Conservation (phyloP, 2,329 filamentous ascomycete species). For the Pestalotiopsis sp. region DNA sequence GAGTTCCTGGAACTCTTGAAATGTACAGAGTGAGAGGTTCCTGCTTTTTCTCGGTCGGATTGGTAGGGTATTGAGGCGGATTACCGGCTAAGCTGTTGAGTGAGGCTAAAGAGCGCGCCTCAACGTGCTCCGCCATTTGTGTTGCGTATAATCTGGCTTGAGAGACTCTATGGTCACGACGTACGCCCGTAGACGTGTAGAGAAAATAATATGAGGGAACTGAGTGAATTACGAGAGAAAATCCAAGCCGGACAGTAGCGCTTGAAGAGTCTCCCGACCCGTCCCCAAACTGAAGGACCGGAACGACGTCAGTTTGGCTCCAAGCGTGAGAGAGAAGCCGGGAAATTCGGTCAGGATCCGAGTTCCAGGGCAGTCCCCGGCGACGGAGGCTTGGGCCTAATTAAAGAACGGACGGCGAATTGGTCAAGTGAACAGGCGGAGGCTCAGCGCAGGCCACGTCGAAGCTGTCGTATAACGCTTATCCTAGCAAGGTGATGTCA, state of each 20-base stretch:
- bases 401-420: constrained; percentile 6
- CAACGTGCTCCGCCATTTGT: constrained; percentile 52
- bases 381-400: not conserved
- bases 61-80: constrained; percentile 83
- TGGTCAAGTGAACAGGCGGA: constrained; percentile 4
- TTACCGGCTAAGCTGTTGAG: constrained; percentile 83
- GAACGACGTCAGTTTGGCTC: not conserved
- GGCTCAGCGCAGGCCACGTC: constrained; percentile 13
- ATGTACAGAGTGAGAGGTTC: constrained; percentile 87
- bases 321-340: not conserved
- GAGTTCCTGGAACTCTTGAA: constrained; percentile 86
- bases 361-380: constrained; percentile 8
- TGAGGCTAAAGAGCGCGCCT: constrained; percentile 81
- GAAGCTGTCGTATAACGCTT: not conserved
- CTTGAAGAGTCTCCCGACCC: not conserved
- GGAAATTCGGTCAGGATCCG: constrained; percentile 4
- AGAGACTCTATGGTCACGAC: not conserved
- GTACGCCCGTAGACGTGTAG: not conserved
- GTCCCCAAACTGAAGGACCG: not conserved
- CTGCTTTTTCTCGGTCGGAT: constrained; percentile 69
- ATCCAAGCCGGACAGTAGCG: not conserved
- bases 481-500: constrained; percentile 8
- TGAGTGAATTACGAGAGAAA: not conserved
- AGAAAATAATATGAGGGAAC: not conserved
- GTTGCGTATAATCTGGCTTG: not conserved